A percentile compares a stretch with the other conserved stretches of the same genome.
These are phyloP conservation scores for Nelumbo lutea DNA, from an alignment of 164 flowering plant species.

Conservation along the genomic window DNA sequence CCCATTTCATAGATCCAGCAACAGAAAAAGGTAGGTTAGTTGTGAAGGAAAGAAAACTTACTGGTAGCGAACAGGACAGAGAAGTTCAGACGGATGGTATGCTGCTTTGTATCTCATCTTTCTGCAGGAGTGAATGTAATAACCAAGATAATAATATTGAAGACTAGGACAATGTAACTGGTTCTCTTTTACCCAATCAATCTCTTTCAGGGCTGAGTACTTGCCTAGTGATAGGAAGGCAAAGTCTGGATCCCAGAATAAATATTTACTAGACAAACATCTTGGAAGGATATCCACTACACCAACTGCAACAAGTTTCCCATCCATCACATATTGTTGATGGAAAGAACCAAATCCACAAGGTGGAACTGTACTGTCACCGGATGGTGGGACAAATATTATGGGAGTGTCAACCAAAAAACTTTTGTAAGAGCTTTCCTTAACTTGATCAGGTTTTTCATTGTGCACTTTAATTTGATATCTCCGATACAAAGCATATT, in stretches of 20 bases:
- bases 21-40: neutral
- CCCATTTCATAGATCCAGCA: neutral
- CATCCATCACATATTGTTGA: constrained; percentile 90
- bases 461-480: constrained; percentile 85
- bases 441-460: constrained; percentile 57
- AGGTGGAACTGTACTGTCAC: constrained; percentile 58
- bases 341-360: constrained; percentile 99
- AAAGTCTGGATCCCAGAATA: constrained; percentile 96
- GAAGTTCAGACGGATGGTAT: constrained; percentile 89
- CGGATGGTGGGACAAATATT: constrained; percentile 55
- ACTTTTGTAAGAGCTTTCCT: constrained; percentile 60
- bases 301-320: constrained; percentile 87
- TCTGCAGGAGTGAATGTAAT: constrained; percentile 84
- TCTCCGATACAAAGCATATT: constrained; percentile 67
- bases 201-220: constrained; percentile 86
- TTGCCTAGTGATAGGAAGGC: constrained; percentile 87
- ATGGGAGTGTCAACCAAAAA: constrained; percentile 87
- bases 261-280: constrained; percentile 91
- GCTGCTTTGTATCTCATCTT: constrained; percentile 99
- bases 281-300: constrained; percentile 92
- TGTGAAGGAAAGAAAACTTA: constrained; percentile 37
- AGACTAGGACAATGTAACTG: constrained; percentile 66
- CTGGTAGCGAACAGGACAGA: constrained; percentile 88
- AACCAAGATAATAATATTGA: constrained; percentile 91
- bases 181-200: constrained; percentile 73